Base-by-base conservation (phyloP, 2,329 filamentous ascomycete genomes). In the Aspergillus udagawae region DNA sequence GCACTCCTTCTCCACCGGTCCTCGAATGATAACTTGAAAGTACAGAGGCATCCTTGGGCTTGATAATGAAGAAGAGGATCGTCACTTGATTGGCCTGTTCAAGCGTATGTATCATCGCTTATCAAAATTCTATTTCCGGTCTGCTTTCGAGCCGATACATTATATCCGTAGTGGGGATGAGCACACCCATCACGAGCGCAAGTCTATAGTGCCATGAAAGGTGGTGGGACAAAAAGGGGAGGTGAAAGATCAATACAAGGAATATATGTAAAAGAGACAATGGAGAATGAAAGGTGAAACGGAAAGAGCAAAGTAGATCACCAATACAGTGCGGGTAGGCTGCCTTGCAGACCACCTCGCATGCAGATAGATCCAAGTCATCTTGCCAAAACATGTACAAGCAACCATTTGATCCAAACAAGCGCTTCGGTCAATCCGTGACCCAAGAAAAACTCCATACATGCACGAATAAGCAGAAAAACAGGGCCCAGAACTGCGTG, bases 351-450 rank as follows among this genome's bases (percentile, higher is more conserved):
- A 49, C 61, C 56, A 53, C 55, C 59, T 57, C 55, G 56, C 51
- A 41, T 55, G 57, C 56, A 65, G 53, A 64, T 60, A 48, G 53
- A 41, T 45, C 21, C n/a, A 27, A 54, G 53, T 56, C 51, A 67
- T 61, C 55, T 63, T 59, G 57, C 57, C 63, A 61, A 66, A 64
- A 63, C 56, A 66, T 66, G 63, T 66, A 64, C 63, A 65, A 62
- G 58, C 50, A 62, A 55, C 54, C 60, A 60, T 42, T 51, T 57
- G 60, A 59, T 60, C 49, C 48, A 56, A 49, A 54, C 54, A 61
- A 64, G 62, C 62, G 55, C 56, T 62, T 52, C 55, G 53, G 59
- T 63, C 49, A 64, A 67, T 63, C 60, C 65, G 57, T 59, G 55
- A 60, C 48, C 60, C 62, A 58, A 56, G 45, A 52, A 49, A 53